phyloP scores from a whole-genome alignment of 345 rosid genomes.

The Geranium brycei region DNA sequence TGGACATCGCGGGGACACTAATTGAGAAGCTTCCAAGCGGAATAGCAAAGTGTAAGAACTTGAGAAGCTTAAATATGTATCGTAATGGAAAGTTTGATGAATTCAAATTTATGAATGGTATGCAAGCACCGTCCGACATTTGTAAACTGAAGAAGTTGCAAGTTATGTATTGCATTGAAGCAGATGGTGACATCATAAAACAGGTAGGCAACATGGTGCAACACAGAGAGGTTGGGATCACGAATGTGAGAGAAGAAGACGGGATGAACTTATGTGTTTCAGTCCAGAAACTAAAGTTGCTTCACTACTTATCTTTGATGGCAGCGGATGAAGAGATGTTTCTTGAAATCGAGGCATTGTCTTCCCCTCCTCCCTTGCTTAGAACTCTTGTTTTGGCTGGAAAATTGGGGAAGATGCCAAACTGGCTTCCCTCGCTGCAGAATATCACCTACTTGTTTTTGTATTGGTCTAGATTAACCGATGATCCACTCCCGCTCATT shows the following conservation, averaged over 20 bases:
- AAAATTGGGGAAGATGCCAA: conserved; percentile 2
- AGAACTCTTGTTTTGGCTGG: background rate
- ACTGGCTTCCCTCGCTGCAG: conserved; percentile 6
- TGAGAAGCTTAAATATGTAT: background rate
- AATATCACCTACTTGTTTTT: background rate
- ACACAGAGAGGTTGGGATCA: background rate
- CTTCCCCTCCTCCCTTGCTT: background rate
- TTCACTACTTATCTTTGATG: background rate
- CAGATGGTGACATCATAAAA: background rate
- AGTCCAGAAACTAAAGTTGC: conserved; percentile 4
- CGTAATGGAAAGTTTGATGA: background rate
- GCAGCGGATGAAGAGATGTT: background rate
- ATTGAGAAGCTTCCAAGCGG: conserved; percentile 6
- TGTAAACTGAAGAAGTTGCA: conserved; percentile 8
- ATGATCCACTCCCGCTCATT: too few species aligned
- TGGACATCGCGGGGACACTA: background rate
- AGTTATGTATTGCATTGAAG: conserved; percentile 4
- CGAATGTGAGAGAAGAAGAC: background rate
- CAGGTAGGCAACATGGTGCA: conserved; percentile 1
- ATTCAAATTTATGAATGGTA: background rate
- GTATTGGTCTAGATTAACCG: background rate
- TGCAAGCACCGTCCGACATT: background rate
- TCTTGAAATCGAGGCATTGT: conserved; percentile 1
- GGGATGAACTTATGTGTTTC: conserved; percentile 7
- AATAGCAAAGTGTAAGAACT: conserved; percentile 5